Evolutionary conservation across 768 basidiomycete species (phyloP).

Genomic region (Trametes cinnabarina): DNA sequence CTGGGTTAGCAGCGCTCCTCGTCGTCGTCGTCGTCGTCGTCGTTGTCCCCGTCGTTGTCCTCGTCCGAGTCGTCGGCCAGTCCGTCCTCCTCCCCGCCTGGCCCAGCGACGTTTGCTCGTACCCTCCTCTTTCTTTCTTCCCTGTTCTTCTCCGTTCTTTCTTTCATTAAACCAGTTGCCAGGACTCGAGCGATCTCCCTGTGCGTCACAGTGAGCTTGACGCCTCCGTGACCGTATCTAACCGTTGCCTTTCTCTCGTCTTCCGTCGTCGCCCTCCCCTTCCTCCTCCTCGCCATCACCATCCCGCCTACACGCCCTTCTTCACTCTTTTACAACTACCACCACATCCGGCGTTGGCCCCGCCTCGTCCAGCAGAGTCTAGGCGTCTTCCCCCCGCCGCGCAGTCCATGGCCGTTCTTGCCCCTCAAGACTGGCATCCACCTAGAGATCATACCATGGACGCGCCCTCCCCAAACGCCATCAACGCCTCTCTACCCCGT

Average conservation of each 20-base stretch:
- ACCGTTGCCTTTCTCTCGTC: slow-evolving; percentile 18
- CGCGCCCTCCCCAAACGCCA: slow-evolving; percentile 38
- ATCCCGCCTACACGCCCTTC: neutral
- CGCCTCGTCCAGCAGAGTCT: slow-evolving; percentile 8
- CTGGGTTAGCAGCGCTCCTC: neutral
- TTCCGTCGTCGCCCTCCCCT: slow-evolving; percentile 9
- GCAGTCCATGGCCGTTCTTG: slow-evolving; percentile 73
- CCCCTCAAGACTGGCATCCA: slow-evolving; percentile 71
- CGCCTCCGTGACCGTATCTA: slow-evolving; percentile 22
- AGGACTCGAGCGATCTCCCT: slow-evolving; percentile 13
- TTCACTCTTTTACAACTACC: neutral
- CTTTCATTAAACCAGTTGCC: slow-evolving; percentile 26
- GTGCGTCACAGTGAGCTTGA: slow-evolving; percentile 17
- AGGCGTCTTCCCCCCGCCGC: slow-evolving; percentile 16
- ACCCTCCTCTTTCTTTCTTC: slow-evolving; percentile 1
- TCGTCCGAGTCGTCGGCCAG: slow-evolving; percentile 24
- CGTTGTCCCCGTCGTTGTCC: slow-evolving; percentile 21
- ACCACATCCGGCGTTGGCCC: neutral
- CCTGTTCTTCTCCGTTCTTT: slow-evolving; percentile 19
- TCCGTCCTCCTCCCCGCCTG: slow-evolving; percentile 16
- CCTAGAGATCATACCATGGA: slow-evolving; percentile 67
- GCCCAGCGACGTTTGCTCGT: slow-evolving; percentile 16
- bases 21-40: neutral
- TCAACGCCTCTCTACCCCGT: slow-evolving; percentile 42
- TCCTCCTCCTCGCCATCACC: slow-evolving; percentile 1